Base-by-base conservation (phyloP, 352 stramenopile species). In the Phytopythium oedochilum region DNA sequence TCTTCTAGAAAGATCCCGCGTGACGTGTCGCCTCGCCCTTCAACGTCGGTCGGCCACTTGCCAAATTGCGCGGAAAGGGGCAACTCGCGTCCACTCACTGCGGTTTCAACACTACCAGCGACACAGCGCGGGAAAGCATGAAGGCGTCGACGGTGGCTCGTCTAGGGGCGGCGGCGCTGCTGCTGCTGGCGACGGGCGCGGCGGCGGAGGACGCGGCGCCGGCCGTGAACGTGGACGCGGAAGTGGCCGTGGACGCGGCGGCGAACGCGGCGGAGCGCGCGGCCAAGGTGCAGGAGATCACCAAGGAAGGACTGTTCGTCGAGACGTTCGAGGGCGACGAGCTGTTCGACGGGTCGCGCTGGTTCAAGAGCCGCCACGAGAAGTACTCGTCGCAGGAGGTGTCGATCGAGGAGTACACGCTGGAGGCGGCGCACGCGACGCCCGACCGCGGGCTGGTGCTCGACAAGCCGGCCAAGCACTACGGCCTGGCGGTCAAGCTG, bases 301-400 rank as follows among this genome's bases (percentile, higher is more conserved):
- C 66, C 15, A 71, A 85, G 48, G 61, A 76, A 38, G 80, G 65
- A 7, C 61, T 90, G 22, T 82, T 93, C 51, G 78, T 82, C n/a
- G 83, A 93, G 64, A 93, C 76, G 43, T 93, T 93, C 62, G 83
- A 90, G 43, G 55, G 64, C 39, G 63, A 75, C 18, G 66, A 86
- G 46, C 42, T 69, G 28, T 70, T 92, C 22, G 78, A 89, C 53
- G 78, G 69, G 38, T 71, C 66, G 51, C 82, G 82, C 60, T 95
- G 85, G 85, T 74, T 95, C 60, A 89, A 89, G 69, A 95, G 85
- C 68, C 66, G 64, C 14, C 71, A 89, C 55, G 77, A 92, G 39
- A 95, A 93, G 60, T 95, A 95, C 65, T 55, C 70, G 38, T 74
- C 63, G 25, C 85, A 95, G 59, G 75, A 86, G 44, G 78, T 89